These are phyloP conservation scores for Podospora australis DNA, from an alignment of 495 filamentous ascomycete genomes.

Conservation along the genomic window DNA sequence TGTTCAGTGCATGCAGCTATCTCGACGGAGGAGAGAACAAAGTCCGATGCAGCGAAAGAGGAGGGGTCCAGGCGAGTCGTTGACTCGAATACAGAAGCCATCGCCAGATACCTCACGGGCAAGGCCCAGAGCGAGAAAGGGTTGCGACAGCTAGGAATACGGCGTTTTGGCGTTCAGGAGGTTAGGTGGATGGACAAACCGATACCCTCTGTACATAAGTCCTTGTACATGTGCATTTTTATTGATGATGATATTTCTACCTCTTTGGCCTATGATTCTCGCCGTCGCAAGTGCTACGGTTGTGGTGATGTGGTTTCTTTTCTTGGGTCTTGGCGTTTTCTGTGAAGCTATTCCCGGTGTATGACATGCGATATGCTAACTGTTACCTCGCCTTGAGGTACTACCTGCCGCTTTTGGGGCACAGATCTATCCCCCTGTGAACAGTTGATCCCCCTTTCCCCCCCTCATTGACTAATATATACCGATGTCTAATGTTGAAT, in stretches of 20 bases:
- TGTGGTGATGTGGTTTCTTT: not conserved
- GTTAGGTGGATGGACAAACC: conserved; percentile 16
- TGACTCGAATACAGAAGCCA: conserved; percentile 36
- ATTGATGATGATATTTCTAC: conserved; percentile 10
- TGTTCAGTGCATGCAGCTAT: conserved; percentile 8
- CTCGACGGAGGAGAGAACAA: conserved; percentile 19
- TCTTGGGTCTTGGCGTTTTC: not conserved
- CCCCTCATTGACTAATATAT: no score
- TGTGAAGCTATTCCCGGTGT: conserved; percentile 7
- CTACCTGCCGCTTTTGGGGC: no score
- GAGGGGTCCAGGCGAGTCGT: conserved; percentile 29
- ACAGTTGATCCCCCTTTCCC: no score
- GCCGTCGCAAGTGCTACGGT: conserved; percentile 4
- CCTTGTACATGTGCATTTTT: conserved; percentile 22
- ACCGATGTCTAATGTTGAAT: no score
- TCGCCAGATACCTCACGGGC: conserved; percentile 26
- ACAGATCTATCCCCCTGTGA: no score
- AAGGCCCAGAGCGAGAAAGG: conserved; percentile 31
- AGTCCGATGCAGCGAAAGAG: conserved; percentile 26
- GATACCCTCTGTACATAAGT: conserved; percentile 29
- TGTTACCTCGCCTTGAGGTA: no score
- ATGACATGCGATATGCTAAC: not conserved
- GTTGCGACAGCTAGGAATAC: conserved; percentile 16
- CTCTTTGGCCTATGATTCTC: not conserved
- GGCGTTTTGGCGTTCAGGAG: conserved; percentile 22